phyloP scores from a whole-genome alignment of 2,329 filamentous ascomycete genomes.

The Penicillium sumatraense region DNA sequence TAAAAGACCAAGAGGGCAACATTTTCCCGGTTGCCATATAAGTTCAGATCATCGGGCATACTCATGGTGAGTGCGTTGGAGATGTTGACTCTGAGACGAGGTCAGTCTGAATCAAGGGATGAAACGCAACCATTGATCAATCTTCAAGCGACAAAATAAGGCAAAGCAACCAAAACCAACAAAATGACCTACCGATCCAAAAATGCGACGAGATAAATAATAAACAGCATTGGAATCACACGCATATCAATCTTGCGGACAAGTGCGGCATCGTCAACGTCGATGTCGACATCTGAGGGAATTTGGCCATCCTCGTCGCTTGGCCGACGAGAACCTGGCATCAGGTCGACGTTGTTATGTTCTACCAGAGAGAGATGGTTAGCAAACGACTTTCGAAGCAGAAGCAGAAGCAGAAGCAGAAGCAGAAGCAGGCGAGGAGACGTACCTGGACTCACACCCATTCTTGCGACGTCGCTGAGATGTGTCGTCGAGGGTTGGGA shows the following conservation, averaged over 20 bases:
- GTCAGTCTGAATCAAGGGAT: conserved; percentile 9
- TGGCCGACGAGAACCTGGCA: too few species aligned
- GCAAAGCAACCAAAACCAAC: too few species aligned
- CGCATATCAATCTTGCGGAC: conserved; percentile 24
- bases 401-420: too few species aligned
- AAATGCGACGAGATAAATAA: conserved; percentile 23
- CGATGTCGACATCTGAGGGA: not conserved
- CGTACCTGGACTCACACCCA: too few species aligned
- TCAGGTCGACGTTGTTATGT: too few species aligned
- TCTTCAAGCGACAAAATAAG: too few species aligned
- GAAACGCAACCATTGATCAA: not conserved
- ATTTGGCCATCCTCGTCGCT: conserved; percentile 1
- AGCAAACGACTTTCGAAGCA: too few species aligned
- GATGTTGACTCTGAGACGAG: conserved; percentile 51
- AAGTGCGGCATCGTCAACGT: conserved; percentile 20
- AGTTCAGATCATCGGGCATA: conserved; percentile 50
- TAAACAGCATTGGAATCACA: conserved; percentile 24
- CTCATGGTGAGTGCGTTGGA: conserved; percentile 58
- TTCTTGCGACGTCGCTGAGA: too few species aligned
- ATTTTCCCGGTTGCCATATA: conserved; percentile 53
- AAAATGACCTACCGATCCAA: conserved; percentile 20
- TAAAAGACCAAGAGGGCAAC: conserved; percentile 60
- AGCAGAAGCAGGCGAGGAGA: too few species aligned
- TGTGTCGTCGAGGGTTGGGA: too few species aligned
- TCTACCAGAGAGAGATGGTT: too few species aligned